Base-by-base conservation (phyloP, 345 rosid genomes). In the Pistacia vera region DNA sequence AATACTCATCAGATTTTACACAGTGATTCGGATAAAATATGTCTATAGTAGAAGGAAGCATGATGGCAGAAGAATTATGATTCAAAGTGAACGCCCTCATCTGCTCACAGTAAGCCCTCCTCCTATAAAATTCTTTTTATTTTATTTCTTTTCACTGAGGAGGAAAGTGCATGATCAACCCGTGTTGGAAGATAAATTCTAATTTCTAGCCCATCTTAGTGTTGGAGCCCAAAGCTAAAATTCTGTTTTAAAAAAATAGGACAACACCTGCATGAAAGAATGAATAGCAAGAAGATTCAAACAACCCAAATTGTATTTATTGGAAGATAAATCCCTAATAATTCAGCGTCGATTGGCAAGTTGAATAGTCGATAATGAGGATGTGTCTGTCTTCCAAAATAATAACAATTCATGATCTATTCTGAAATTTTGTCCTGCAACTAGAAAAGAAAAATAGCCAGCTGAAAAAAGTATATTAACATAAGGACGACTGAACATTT, bases 301-400 rank as follows among this genome's bases (percentile, higher is more conserved):
- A 58, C 57, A 8, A 56, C 28, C 25, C 9, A 46, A 36, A n/a
- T n/a, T n/a, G 18, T 56, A 18, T n/a, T 4, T 3, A 13, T 58
- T 25, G 52, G 57, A 60, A 11, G 67, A 28, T 28, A 16, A 61
- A 44, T 61, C 61, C 9, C 59, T 4, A 58, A 41, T 58, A 22
- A 57, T 58, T 71, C 17, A 18, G 48, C 5, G 3, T 72, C 17
- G 46, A 28, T 16, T 58, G 38, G 55, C 3, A 41, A 5, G 30
- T 52, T 74, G 70, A 74, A 62, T n/a, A 4, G 11, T 74, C 63
- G 65, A 52, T 64, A 35, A 49, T 30, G 17, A 51, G 59, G 52
- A 74, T 12, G 70, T 30, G 30, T 35, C 8, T 73, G 70, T 63
- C 77, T n/a, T 49, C 33, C 46, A 36, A n/a, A 51, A 30, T 63